Evolutionary conservation across 129 eudicot genomes (phyloP).

Genomic region (Dittrichia graveolens): DNA sequence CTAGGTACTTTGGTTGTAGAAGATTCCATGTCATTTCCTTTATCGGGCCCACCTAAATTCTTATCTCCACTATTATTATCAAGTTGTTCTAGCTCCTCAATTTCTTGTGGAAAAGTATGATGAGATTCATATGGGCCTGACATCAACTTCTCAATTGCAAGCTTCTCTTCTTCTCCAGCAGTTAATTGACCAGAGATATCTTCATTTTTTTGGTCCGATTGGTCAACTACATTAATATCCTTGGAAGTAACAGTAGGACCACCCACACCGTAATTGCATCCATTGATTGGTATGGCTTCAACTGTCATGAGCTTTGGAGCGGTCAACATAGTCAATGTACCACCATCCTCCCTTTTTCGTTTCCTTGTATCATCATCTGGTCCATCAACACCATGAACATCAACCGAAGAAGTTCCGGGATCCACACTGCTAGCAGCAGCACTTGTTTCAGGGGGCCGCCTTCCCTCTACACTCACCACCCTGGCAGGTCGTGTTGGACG

Average conservation of each 20-base stretch:
- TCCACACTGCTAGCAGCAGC: conserved; percentile 31
- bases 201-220: conserved; percentile 21
- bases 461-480: conserved; percentile 48
- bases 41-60: conserved; percentile 16
- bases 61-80: conserved; percentile 36
- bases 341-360: conserved; percentile 54
- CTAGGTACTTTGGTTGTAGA: conserved; percentile 31
- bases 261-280: conserved; percentile 13
- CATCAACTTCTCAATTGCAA: conserved; percentile 47
- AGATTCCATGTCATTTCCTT: conserved; percentile 30
- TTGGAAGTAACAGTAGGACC: conserved; percentile 26
- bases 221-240: conserved; percentile 22
- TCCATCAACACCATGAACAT: conserved; percentile 25
- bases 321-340: conserved; percentile 25
- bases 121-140: conserved; percentile 47
- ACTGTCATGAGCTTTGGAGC: conserved; percentile 10
- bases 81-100: conserved; percentile 54
- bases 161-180: conserved; percentile 47
- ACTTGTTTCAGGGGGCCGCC: conserved; percentile 44
- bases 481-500: conserved; percentile 61
- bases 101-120: conserved; percentile 38
- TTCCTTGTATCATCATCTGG: conserved; percentile 35
- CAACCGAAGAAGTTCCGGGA: conserved; percentile 32
- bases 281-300: conserved; percentile 30
- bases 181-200: conserved; percentile 33